phyloP scores from a whole-genome alignment of 208 protist species.

The Kentomonas sorsogonicus region DNA sequence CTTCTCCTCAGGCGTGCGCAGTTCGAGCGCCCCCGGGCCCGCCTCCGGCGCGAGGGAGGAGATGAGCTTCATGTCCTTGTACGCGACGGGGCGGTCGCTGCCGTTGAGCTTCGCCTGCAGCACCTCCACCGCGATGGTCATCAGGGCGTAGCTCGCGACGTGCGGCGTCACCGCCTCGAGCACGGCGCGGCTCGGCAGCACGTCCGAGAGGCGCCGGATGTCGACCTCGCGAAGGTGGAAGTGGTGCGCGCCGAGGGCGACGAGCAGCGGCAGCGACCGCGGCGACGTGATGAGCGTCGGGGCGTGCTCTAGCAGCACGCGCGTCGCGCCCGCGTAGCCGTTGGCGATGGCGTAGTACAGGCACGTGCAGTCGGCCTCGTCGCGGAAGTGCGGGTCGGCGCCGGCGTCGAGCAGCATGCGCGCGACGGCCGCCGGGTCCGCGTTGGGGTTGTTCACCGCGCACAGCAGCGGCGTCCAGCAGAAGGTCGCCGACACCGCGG shows the following conservation, averaged over 20 bases:
- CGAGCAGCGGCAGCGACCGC: slow-evolving; percentile 54
- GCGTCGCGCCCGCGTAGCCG: slow-evolving; percentile 57
- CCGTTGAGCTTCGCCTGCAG: slow-evolving; percentile 61
- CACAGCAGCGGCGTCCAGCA: slow-evolving; percentile 86
- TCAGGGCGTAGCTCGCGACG: slow-evolving; percentile 30
- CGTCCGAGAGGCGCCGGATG: slow-evolving; percentile 52
- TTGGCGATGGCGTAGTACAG: slow-evolving; percentile 90
- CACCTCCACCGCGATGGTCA: slow-evolving; percentile 50
- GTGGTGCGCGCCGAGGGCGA: slow-evolving; percentile 71
- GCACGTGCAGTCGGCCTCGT: slow-evolving; percentile 76
- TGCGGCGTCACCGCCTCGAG: slow-evolving; percentile 44
- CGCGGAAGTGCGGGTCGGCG: slow-evolving; percentile 59
- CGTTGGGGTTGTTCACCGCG: slow-evolving; percentile 85
- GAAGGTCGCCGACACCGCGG: slow-evolving; percentile 34
- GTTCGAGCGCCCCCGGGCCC: slow-evolving; percentile 23
- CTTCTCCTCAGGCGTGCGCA: slow-evolving; percentile 51
- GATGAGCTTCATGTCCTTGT: slow-evolving; percentile 14
- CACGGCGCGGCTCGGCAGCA: slow-evolving; percentile 49
- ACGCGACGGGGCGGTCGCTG: slow-evolving; percentile 18
- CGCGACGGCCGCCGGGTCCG: slow-evolving; percentile 70
- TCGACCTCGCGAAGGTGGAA: slow-evolving; percentile 64
- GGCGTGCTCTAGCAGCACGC: slow-evolving; percentile 47
- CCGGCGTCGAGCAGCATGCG: slow-evolving; percentile 51
- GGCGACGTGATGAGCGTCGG: slow-evolving; percentile 48
- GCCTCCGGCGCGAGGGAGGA: slow-evolving; percentile 22